Conservation (phyloP, 306 rosid species). For the Comarum palustre region DNA sequence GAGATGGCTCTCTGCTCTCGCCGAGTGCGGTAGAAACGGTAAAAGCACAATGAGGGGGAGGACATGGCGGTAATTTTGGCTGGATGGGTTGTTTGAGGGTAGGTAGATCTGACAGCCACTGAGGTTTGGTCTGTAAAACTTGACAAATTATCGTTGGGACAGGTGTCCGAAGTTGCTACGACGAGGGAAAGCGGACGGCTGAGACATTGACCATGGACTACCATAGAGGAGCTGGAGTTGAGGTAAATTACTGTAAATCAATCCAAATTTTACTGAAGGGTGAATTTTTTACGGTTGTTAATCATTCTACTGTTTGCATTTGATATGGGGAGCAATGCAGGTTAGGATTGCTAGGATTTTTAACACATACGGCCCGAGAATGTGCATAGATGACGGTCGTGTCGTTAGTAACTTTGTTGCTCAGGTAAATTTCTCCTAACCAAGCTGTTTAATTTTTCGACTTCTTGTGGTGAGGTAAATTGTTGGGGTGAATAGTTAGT, state of each 20-base stretch:
- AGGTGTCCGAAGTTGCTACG: conserved; percentile 99
- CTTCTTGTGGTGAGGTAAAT: conserved; percentile 17
- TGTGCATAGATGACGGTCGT: conserved; percentile 99
- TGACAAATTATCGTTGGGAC: conserved; percentile 36
- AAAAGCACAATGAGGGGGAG: not conserved
- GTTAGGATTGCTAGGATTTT: conserved; percentile 98
- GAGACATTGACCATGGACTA: conserved; percentile 99
- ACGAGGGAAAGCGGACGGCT: conserved; percentile 98
- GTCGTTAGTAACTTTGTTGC: conserved; percentile 98
- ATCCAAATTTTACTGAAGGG: not conserved
- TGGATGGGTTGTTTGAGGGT: not conserved
- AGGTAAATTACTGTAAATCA: conserved; percentile 35
- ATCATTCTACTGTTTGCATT: not conserved
- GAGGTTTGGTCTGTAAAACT: not conserved
- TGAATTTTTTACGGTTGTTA: not conserved
- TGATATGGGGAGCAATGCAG: conserved; percentile 32
- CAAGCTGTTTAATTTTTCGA: not conserved
- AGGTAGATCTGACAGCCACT: not conserved
- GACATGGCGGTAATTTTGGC: conserved; percentile 1
- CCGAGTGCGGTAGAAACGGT: not conserved
- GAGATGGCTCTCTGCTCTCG: not conserved
- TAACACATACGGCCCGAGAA: conserved; percentile 95
- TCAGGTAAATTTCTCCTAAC: conserved; percentile 37
- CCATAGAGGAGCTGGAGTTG: conserved; percentile 86
- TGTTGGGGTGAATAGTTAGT: not conserved